These are phyloP conservation scores for Nakazawaea anatomiae DNA, from an alignment of 805 yeast species.

Conservation along the genomic window DNA sequence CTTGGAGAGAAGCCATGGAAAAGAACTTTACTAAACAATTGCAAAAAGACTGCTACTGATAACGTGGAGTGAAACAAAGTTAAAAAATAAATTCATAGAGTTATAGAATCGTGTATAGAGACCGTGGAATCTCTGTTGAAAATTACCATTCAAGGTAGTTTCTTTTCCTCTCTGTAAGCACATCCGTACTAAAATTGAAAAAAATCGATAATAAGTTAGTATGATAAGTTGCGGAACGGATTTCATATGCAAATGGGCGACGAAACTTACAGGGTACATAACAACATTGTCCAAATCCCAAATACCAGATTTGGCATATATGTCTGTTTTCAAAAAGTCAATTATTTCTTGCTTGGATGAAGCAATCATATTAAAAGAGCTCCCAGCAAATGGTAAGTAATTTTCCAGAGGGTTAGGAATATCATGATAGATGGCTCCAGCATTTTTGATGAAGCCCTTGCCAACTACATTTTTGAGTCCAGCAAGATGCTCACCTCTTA, in stretches of 20 bases:
- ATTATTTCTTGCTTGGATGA: constrained; percentile 59
- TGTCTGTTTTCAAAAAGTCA: constrained; percentile 57
- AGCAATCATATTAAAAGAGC: constrained; percentile 58
- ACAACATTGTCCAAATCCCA: constrained; percentile 69
- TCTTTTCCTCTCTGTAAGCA: constrained; percentile 37
- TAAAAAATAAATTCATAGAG: too few relatives aligned
- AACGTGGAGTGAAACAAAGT: not conserved
- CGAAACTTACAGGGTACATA: constrained; percentile 39
- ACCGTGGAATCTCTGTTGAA: too few relatives aligned
- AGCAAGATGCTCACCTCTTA: constrained; percentile 49
- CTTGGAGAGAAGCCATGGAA: constrained; percentile 30
- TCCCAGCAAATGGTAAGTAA: constrained; percentile 55
- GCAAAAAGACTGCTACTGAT: constrained; percentile 15
- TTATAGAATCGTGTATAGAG: too few relatives aligned
- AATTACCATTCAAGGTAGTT: constrained; percentile 6
- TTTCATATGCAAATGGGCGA: constrained; percentile 9
- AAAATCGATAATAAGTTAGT: not conserved
- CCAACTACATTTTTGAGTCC: constrained; percentile 37
- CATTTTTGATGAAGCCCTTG: constrained; percentile 39
- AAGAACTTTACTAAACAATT: not conserved
- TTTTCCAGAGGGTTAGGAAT: constrained; percentile 30
- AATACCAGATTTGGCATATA: constrained; percentile 57
- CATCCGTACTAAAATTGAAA: constrained; percentile 23
- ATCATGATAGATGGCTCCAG: constrained; percentile 47
- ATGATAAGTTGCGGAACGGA: not conserved